phyloP scores from a whole-genome alignment of 441 rosid genomes.

The Corymbia citriodora region DNA sequence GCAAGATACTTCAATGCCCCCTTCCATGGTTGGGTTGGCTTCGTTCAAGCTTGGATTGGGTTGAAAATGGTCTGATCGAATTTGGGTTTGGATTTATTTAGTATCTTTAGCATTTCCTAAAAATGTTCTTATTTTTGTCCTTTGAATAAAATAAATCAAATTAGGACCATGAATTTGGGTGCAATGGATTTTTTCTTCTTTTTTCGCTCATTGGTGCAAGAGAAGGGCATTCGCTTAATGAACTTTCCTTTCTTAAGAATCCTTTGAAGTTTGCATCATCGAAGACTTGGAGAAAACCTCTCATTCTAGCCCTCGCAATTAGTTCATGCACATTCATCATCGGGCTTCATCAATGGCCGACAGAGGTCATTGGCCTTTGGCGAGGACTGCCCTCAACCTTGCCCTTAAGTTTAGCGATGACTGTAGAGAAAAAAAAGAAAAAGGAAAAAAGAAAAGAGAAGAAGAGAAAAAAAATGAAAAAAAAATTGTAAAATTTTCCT shows the following conservation, averaged over 20 bases:
- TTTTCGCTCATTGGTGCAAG: background rate
- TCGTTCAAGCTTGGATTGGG: too few species aligned
- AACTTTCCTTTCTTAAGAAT: background rate
- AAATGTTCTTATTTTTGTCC: background rate
- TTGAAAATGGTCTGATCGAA: too few species aligned
- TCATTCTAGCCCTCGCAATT: background rate
- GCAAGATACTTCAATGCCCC: background rate
- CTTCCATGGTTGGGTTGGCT: too few species aligned
- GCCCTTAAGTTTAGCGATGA: too few species aligned
- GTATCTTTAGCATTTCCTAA: background rate
- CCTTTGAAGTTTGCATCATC: background rate
- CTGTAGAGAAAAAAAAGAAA: fast-evolving
- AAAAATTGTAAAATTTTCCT: background rate
- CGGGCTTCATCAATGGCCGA: background rate
- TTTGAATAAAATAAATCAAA: background rate
- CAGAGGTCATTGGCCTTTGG: background rate
- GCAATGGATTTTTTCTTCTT: background rate
- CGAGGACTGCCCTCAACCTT: background rate
- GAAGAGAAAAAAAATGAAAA: too few species aligned
- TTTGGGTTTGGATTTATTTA: too few species aligned
- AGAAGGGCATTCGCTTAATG: background rate
- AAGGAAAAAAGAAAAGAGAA: too few species aligned
- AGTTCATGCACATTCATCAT: background rate
- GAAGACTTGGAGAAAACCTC: background rate
- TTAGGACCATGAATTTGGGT: background rate